Evolutionary conservation across 2,329 filamentous ascomycete genomes (phyloP).

Genomic region (Calonectria ilicicola): DNA sequence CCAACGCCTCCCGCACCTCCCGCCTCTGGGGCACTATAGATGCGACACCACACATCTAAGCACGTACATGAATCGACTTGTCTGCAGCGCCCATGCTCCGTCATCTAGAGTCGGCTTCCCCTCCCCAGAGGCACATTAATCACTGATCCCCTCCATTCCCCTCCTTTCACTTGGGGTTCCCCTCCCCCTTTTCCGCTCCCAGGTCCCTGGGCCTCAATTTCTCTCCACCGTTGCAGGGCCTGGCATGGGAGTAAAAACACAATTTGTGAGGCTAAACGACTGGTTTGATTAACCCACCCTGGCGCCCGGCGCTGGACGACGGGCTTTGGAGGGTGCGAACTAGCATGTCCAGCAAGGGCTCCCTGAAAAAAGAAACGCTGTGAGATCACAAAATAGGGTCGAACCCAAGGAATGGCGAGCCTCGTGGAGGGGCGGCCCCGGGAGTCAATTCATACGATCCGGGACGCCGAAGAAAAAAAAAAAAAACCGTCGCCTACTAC

Average conservation of each 20-base stretch:
- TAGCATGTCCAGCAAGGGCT: slow-evolving; percentile 22
- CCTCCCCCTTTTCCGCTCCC: slow-evolving; percentile 31
- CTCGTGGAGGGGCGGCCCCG: slow-evolving; percentile 35
- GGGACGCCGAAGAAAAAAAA: slow-evolving; percentile 28
- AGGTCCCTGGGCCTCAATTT: slow-evolving; percentile 30
- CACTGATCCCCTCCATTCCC: slow-evolving; percentile 5
- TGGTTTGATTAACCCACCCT: slow-evolving; percentile 39
- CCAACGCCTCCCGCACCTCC: slow-evolving; percentile 17
- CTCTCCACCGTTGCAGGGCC: slow-evolving; percentile 34
- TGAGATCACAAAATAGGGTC: background rate
- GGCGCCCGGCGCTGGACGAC: slow-evolving; percentile 36
- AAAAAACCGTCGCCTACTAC: background rate
- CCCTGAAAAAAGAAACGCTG: slow-evolving; percentile 26
- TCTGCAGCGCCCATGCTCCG: slow-evolving; percentile 2
- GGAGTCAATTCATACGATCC: slow-evolving; percentile 42
- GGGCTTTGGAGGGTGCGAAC: slow-evolving; percentile 28
- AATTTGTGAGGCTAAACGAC: slow-evolving; percentile 33
- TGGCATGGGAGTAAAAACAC: slow-evolving; percentile 34
- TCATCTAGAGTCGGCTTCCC: slow-evolving; percentile 9
- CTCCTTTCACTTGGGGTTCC: slow-evolving; percentile 5
- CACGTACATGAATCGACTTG: background rate
- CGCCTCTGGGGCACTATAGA: slow-evolving; percentile 18
- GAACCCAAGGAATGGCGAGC: slow-evolving; percentile 7
- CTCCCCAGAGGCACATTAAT: slow-evolving; percentile 8
- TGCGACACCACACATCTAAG: slow-evolving; percentile 11